These are phyloP conservation scores for Nephelium lappaceum DNA, from an alignment of 345 rosid genomes.

Conservation along the genomic window DNA sequence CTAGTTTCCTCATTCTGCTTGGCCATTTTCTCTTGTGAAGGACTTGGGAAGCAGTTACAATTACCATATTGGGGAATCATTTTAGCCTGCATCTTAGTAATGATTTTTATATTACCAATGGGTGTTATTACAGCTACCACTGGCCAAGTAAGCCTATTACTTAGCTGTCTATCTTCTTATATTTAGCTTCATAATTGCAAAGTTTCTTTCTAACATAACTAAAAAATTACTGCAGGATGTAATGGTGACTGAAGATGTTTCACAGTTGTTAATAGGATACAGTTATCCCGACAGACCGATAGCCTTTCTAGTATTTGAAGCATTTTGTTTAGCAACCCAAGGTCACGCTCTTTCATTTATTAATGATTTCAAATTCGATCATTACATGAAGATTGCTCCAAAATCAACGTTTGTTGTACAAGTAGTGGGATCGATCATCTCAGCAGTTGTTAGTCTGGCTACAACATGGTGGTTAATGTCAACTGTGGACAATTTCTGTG, in stretches of 20 bases:
- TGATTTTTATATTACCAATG: conserved; percentile 29
- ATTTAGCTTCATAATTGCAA: too few species aligned
- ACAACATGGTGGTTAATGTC: conserved; percentile 6
- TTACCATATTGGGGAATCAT: conserved; percentile 13
- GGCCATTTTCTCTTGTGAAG: too few species aligned
- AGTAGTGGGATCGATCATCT: too few species aligned
- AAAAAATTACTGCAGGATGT: too few species aligned
- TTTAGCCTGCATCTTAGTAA: conserved; percentile 34
- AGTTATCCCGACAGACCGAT: conserved; percentile 11
- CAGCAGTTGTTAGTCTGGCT: neutral
- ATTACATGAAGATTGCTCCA: conserved; percentile 1
- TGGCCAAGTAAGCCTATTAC: conserved; percentile 22
- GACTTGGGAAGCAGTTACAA: conserved; percentile 31
- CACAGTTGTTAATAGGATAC: conserved; percentile 4
- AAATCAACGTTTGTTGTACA: neutral
- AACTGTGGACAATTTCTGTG: neutral
- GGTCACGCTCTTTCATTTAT: neutral
- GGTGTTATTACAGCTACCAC: conserved; percentile 51
- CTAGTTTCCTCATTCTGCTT: too few species aligned
- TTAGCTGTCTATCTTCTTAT: too few species aligned
- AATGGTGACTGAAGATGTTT: conserved; percentile 3
- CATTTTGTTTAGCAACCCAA: neutral
- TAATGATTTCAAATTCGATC: neutral
- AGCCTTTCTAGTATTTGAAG: neutral
- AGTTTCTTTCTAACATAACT: too few species aligned